Conservation (phyloP, 2,329 filamentous ascomycete species). For the Tolypocladium ophioglossoides region DNA sequence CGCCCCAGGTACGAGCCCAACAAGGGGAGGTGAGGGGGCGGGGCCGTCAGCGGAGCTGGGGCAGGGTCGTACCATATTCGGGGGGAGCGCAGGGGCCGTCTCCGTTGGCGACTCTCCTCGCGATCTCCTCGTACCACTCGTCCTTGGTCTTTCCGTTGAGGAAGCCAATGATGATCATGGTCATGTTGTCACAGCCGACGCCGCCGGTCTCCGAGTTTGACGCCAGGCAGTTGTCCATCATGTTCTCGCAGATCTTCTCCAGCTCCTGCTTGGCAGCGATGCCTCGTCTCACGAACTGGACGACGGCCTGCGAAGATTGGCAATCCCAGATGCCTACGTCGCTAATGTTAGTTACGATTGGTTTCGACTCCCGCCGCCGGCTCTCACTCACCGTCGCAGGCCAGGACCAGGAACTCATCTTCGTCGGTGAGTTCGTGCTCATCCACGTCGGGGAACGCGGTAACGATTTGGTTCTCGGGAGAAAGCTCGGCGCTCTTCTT, state of each 20-base stretch:
- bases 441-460: constrained; percentile 89
- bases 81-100: constrained; percentile 97
- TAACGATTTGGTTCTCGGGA: constrained; percentile 98
- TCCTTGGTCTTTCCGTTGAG: constrained; percentile 88
- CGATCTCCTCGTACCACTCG: constrained; percentile 96
- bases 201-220: constrained; percentile 97
- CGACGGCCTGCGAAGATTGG: constrained; percentile 92
- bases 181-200: constrained; percentile 99
- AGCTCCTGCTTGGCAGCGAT: constrained; percentile 95
- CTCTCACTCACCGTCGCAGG: constrained; percentile 67
- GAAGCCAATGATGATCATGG: constrained; percentile 84
- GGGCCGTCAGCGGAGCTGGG: constrained; percentile 14
- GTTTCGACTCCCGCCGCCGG: not conserved
- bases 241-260: constrained; percentile 94
- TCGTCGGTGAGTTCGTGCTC: constrained; percentile 84
- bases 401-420: constrained; percentile 90
- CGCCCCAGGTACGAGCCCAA: constrained; percentile 7
- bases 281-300: constrained; percentile 93
- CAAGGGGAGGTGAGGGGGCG: not conserved
- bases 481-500: constrained; percentile 97
- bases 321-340: constrained; percentile 93
- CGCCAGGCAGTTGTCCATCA: constrained; percentile 99
- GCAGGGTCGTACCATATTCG: constrained; percentile 84
- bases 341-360: not conserved
- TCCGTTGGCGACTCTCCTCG: constrained; percentile 85